phyloP scores from a whole-genome alignment of 306 rosid genomes.

The Rubus idaeus region DNA sequence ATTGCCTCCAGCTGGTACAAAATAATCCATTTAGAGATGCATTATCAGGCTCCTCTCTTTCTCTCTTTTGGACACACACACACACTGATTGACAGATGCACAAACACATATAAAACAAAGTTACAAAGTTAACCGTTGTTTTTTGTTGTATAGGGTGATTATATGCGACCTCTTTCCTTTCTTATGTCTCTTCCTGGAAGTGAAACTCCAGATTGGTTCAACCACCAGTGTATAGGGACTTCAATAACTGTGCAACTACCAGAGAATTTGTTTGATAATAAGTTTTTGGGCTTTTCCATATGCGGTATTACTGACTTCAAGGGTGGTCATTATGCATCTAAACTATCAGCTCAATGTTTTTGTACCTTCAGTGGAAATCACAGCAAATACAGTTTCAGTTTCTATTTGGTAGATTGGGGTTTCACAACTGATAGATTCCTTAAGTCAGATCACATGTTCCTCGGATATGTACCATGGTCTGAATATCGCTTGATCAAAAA shows the following conservation, averaged over 20 bases:
- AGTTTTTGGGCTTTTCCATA: neutral
- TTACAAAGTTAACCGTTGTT: too few species aligned
- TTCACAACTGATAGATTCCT: neutral
- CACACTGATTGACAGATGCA: too few species aligned
- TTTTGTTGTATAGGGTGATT: too few species aligned
- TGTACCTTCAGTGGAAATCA: neutral
- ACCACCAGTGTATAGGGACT: neutral
- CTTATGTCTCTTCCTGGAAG: neutral
- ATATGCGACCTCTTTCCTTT: too few species aligned
- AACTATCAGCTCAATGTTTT: neutral
- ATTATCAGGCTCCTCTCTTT: neutral
- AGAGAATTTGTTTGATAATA: neutral
- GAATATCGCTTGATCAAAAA: too few species aligned
- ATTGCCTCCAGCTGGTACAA: neutral
- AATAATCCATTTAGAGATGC: neutral
- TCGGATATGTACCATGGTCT: too few species aligned
- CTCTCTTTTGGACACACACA: neutral
- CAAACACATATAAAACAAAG: too few species aligned
- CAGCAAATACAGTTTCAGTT: neutral
- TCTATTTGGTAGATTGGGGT: too few species aligned
- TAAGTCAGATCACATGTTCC: neutral
- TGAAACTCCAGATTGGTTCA: neutral
- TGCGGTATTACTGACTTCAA: neutral
- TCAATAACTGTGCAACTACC: neutral
- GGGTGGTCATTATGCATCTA: neutral